Base-by-base conservation (phyloP, 257 asterid species). In the Rehmannia glutinosa region DNA sequence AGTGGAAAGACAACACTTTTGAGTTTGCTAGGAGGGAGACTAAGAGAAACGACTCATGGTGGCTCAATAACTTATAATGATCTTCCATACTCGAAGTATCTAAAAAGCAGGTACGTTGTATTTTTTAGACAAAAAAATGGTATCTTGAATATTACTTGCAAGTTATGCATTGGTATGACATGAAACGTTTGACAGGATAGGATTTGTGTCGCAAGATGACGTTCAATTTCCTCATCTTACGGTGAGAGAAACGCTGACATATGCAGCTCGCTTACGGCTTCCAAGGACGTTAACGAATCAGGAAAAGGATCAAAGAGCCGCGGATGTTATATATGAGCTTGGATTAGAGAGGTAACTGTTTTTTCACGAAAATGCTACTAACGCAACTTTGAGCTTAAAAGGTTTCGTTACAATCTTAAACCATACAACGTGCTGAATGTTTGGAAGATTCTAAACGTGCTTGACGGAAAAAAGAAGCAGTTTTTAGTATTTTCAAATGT, bases 131-230 rank as follows among this genome's bases (percentile, higher is more conserved):
- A 27, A 27, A 27, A 27, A 27, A 27, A 27, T 1, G 30, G 30
- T 27, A 27, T 27, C 30, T 27, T 27, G 30, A 4, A 4, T 1
- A 27, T 27, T 27, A 27, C 30, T 27, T 2, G 30, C 30, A 27
- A 27, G 30, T 27, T 27, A 27, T 27, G 30, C 30, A 27, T 27
- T 27, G 4, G 30, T 16, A 57, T 75, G 27, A 64, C 75, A 17
- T 25, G 63, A 25, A 1, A 27, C n/a, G 2, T 36, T 10, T 73
- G n/a, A 73, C 96, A 93, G 98, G 93, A 87, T 89, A 41, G 99
- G 99, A 69, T 94, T 91, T 16, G 98, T 91, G 81, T 88, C 95
- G n/a, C 99, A 94, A 80, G 99, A 94, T 24, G 99, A 94, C 19
- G 87, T 94, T 67, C 84, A 91, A 8, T 91, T 91, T 67, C 99